Conservation (phyloP, 2,329 filamentous ascomycete genomes). For the Elsinoe fawcettii region DNA sequence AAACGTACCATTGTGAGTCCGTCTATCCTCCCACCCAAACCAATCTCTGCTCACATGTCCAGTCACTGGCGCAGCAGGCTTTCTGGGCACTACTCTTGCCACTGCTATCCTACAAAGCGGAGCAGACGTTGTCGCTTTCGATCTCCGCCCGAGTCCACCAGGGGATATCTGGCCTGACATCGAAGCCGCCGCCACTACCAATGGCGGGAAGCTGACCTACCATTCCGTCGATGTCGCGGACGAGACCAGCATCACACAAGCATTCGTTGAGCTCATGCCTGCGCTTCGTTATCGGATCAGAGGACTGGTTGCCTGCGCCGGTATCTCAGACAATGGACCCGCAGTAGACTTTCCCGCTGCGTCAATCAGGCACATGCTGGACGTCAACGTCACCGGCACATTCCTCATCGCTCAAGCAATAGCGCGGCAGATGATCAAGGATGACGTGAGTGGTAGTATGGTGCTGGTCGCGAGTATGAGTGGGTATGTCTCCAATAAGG, state of each 20-base stretch:
- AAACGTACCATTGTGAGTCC: constrained; percentile 2
- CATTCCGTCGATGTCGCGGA: constrained; percentile 8
- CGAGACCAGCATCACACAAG: not conserved
- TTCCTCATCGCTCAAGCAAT: constrained; percentile 30
- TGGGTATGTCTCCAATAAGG: constrained; percentile 29
- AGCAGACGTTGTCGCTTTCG: constrained; percentile 12
- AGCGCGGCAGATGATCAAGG: constrained; percentile 28
- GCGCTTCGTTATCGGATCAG: not conserved
- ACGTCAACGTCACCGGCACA: constrained; percentile 33
- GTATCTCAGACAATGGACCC: constrained; percentile 24
- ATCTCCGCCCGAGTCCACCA: not conserved
- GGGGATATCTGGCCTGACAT: not conserved
- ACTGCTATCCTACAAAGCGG: constrained; percentile 6
- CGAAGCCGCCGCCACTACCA: not conserved
- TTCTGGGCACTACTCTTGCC: not conserved
- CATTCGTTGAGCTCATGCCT: not conserved
- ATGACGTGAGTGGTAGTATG: constrained; percentile 29
- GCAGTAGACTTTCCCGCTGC: constrained; percentile 29
- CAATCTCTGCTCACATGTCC: not conserved
- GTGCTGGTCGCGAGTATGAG: constrained; percentile 35
- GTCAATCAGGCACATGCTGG: constrained; percentile 30
- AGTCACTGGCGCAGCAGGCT: constrained; percentile 15
- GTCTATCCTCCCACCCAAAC: not conserved
- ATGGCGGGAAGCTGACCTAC: not conserved
- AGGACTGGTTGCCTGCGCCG: constrained; percentile 24